Base-by-base conservation (phyloP, 352 stramenopile species). In the Globisporangium yorkense region DNA sequence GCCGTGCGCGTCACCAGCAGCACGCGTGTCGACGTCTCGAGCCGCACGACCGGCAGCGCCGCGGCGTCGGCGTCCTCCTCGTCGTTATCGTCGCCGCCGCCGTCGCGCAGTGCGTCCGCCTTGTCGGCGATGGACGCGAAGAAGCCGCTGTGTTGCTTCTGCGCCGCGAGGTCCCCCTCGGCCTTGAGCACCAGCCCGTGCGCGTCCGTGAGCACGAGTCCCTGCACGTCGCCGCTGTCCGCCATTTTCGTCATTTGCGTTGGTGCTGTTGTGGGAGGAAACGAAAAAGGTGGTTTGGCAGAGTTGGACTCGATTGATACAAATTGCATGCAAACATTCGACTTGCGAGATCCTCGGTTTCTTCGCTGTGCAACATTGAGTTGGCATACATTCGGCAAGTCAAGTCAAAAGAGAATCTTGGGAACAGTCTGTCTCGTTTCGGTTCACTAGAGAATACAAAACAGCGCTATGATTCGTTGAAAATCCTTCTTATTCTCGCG, bases 151-250 rank as follows among this genome's bases (percentile, higher is more conserved):
- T 81, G 74, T 47, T 76, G 64, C 43, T 77, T 60, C n/a, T 51
- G 54, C 20, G 72, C 63, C 33, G 65, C 54, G 29, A 92, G 71
- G 56, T 89, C 76, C 12, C 82, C 82, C 44, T 85, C 66, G 18
- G 78, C 82, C 60, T 84, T 74, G 37, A 92, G 68, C 59, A 80
- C 73, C 18, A 92, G 69, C 21, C 82, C 82, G 58, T 90, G 74
- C 56, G 74, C 80, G 70, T 92, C 82, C 58, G 84, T 92, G 46
- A 92, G 65, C 61, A 90, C 70, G 37, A 89, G 49, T n/a, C 82
- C 82, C 59, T 73, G 72, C 27, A 80, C 75, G 37, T 79, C 63
- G 0, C 67, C 35, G 48, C 50, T 40, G 8, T 49, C 21, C 8
- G 20, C n/a, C n/a, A 29, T 37, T 24, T 33, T 12, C 57, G 39